phyloP scores from a whole-genome alignment of 73 alveolate genomes.

The Symbiodinium pilosum region DNA sequence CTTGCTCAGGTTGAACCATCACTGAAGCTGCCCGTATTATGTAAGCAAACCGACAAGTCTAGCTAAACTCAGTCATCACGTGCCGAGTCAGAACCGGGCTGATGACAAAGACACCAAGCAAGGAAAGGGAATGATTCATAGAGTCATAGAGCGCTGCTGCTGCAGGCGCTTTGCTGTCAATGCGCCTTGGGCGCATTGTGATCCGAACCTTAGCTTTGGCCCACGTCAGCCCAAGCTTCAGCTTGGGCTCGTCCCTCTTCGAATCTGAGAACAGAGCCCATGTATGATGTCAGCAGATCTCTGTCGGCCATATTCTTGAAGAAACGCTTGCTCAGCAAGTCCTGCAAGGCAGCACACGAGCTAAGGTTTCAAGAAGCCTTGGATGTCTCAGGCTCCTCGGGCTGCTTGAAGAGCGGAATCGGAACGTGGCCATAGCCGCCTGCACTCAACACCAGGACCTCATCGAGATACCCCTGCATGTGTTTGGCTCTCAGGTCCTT shows the following conservation, averaged over 20 bases:
- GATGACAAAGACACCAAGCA: too few relatives aligned
- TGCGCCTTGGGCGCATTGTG: conserved; percentile 46
- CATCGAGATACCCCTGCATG: not conserved
- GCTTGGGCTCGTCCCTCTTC: too few relatives aligned
- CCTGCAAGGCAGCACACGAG: not conserved
- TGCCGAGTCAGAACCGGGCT: too few relatives aligned
- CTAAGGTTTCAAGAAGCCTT: not conserved
- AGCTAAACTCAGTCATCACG: too few relatives aligned
- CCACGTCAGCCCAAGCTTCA: too few relatives aligned
- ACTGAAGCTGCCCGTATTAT: too few relatives aligned
- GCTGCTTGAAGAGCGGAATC: conserved; percentile 88
- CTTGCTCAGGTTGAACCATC: too few relatives aligned
- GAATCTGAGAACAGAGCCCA: not conserved
- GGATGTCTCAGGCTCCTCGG: conserved; percentile 15
- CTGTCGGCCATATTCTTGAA: conserved; percentile 38
- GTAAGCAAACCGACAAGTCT: too few relatives aligned
- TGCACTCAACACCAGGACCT: conserved; percentile 65
- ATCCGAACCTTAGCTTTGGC: conserved; percentile 71
- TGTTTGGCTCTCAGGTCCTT: not conserved
- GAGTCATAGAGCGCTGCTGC: not conserved
- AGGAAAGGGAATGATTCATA: not conserved
- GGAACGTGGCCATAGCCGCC: conserved; percentile 90
- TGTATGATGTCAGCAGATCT: conserved; percentile 68
- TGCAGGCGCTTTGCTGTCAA: too few relatives aligned
- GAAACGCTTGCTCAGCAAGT: conserved; percentile 34